phyloP scores from a whole-genome alignment of 1,284 basidiomycete genomes.

The Xerocomus tenax region DNA sequence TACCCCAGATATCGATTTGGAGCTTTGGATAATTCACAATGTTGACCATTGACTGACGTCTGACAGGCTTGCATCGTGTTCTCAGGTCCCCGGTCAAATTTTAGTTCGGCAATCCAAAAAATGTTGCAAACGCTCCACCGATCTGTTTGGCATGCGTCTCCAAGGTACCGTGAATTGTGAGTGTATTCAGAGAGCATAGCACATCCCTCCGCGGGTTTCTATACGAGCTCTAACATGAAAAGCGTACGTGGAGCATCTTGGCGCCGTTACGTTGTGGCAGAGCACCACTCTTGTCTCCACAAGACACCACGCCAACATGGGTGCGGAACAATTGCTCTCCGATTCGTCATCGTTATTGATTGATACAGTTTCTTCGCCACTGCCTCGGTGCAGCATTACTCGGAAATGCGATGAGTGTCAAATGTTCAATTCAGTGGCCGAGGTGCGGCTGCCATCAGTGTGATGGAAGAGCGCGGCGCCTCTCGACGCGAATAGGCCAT shows the following conservation, averaged over 20 bases:
- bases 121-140: conserved; percentile 2
- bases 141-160: neutral
- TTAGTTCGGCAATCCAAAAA: neutral
- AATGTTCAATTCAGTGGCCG: conserved; percentile 5
- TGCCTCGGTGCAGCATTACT: conserved; percentile 10
- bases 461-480: conserved; percentile 8
- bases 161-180: neutral
- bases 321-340: conserved; percentile 2
- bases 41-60: neutral
- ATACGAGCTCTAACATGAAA: neutral
- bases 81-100: conserved; percentile 3
- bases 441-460: conserved; percentile 4
- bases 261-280: conserved; percentile 1
- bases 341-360: conserved; percentile 3
- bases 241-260: neutral
- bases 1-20: conserved; percentile 11
- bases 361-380: conserved; percentile 11
- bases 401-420: conserved; percentile 4
- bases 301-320: neutral
- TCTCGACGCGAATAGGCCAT: conserved; percentile 12
- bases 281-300: neutral
- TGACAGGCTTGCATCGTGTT: conserved; percentile 4
- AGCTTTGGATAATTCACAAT: conserved; percentile 5
- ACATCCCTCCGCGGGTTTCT: neutral
- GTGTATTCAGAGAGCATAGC: neutral